Conservation (phyloP, 2,329 filamentous ascomycete genomes). For the Colletotrichum musicola region DNA sequence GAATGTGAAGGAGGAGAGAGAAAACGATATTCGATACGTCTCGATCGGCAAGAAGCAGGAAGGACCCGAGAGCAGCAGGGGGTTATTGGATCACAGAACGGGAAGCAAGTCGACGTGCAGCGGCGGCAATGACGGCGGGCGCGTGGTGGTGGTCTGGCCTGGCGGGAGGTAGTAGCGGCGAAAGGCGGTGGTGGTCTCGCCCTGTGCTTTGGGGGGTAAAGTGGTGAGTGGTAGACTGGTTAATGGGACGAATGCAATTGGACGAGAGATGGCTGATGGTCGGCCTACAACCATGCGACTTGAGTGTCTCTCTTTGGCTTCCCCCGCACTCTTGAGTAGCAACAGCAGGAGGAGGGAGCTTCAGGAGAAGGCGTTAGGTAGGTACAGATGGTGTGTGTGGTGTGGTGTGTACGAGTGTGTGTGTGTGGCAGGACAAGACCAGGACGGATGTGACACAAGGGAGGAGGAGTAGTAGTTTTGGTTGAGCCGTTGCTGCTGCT, state of each 20-base stretch:
- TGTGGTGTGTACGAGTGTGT: constrained; percentile 15
- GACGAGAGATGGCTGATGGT: constrained; percentile 24
- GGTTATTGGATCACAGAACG: constrained; percentile 28
- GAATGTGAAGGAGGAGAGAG: constrained; percentile 25
- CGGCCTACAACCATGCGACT: constrained; percentile 34
- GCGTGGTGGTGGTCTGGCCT: constrained; percentile 21
- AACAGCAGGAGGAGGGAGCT: constrained; percentile 22
- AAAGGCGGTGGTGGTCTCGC: constrained; percentile 23
- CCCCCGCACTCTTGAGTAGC: constrained; percentile 33
- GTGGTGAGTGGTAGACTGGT: constrained; percentile 15
- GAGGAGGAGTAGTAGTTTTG: constrained; percentile 22
- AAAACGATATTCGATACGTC: constrained; percentile 35
- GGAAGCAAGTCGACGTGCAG: constrained; percentile 36
- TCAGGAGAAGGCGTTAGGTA: constrained; percentile 25
- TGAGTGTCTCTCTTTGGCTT: constrained; percentile 27
- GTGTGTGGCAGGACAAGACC: constrained; percentile 32
- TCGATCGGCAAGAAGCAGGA: constrained; percentile 37
- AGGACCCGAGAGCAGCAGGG: constrained; percentile 37
- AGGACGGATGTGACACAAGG: constrained; percentile 33
- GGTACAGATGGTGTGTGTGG: constrained; percentile 7
- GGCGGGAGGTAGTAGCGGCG: constrained; percentile 11
- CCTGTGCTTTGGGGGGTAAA: constrained; percentile 3
- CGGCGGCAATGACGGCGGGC: constrained; percentile 17
- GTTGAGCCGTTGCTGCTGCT: background rate
- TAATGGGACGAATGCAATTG: constrained; percentile 37